Percentiles rank a stretch among this genome's conserved stretches.
Conservation (phyloP, 768 basidiomycete species). For the Kwoniella shandongensis region DNA sequence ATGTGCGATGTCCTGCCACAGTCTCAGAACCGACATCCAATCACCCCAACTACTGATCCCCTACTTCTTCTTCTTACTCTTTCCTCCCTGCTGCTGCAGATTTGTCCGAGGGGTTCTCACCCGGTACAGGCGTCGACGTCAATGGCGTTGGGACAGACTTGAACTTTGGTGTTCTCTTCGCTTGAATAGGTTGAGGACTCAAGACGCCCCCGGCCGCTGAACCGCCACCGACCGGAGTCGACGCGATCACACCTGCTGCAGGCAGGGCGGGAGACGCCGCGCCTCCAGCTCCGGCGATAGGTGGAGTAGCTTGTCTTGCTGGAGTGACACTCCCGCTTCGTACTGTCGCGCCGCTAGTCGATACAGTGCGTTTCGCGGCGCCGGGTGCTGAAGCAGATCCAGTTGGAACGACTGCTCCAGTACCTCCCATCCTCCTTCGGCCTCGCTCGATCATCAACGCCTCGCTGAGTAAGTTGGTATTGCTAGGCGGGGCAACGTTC, state of each 20-base stretch:
- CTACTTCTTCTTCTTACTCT: no score
- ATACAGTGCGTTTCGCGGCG: neutral
- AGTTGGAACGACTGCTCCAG: neutral
- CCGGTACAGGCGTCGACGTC: constrained; percentile 9
- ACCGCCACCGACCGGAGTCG: neutral
- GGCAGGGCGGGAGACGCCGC: neutral
- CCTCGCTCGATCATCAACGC: constrained; percentile 24
- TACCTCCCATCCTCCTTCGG: constrained; percentile 4
- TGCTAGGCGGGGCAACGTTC: constrained; percentile 11
- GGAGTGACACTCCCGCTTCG: constrained; percentile 3
- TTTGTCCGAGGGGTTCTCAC: neutral
- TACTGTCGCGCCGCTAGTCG: neutral
- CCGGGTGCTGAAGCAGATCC: neutral
- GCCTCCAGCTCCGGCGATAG: neutral
- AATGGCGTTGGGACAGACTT: constrained; percentile 34
- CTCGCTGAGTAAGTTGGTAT: constrained; percentile 15
- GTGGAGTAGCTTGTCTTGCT: constrained; percentile 18
- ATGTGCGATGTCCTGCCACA: no score
- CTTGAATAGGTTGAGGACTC: constrained; percentile 22
- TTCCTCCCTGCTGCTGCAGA: no score
- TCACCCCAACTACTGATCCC: no score
- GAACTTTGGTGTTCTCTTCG: constrained; percentile 30
- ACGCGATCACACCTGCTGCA: neutral
- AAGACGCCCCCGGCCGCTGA: constrained; percentile 13
- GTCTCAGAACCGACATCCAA: no score